phyloP scores from a whole-genome alignment of 2,329 filamentous ascomycete species.

The Fusarium udum region DNA sequence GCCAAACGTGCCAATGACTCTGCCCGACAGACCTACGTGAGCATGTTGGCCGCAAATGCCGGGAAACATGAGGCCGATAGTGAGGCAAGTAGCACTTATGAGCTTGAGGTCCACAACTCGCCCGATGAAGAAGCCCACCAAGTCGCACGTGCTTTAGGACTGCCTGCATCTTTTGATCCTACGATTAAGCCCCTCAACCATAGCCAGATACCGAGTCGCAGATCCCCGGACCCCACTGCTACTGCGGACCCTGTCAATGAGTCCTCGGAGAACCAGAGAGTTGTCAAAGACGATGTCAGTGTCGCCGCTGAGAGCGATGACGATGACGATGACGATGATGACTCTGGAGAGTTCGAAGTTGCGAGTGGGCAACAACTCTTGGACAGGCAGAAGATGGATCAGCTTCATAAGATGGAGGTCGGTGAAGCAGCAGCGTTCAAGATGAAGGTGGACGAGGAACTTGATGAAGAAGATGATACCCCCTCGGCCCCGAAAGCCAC shows the following conservation, averaged over 20 bases:
- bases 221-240: constrained; percentile 29
- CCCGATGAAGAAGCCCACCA: constrained; percentile 71
- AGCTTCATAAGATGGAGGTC: constrained; percentile 68
- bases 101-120: constrained; percentile 64
- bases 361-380: constrained; percentile 55
- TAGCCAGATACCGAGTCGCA: constrained; percentile 17
- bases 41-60: constrained; percentile 74
- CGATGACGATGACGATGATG: constrained; percentile 52
- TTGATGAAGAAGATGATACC: constrained; percentile 52
- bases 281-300: constrained; percentile 45
- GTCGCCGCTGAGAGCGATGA: constrained; percentile 49
- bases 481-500: constrained; percentile 39
- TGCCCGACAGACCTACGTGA: constrained; percentile 76
- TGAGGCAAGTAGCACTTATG: constrained; percentile 62
- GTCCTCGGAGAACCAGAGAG: constrained; percentile 28
- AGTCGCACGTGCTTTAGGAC: constrained; percentile 69
- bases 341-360: constrained; percentile 58
- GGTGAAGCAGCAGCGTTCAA: constrained; percentile 64
- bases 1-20: constrained; percentile 83
- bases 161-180: constrained; percentile 71
- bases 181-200: constrained; percentile 66
- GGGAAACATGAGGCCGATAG: constrained; percentile 68
- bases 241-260: constrained; percentile 18
- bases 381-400: constrained; percentile 58
- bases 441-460: constrained; percentile 51